Evolutionary conservation across 2,329 filamentous ascomycete species (phyloP).

Genomic region (Trichoderma guizhouense): DNA sequence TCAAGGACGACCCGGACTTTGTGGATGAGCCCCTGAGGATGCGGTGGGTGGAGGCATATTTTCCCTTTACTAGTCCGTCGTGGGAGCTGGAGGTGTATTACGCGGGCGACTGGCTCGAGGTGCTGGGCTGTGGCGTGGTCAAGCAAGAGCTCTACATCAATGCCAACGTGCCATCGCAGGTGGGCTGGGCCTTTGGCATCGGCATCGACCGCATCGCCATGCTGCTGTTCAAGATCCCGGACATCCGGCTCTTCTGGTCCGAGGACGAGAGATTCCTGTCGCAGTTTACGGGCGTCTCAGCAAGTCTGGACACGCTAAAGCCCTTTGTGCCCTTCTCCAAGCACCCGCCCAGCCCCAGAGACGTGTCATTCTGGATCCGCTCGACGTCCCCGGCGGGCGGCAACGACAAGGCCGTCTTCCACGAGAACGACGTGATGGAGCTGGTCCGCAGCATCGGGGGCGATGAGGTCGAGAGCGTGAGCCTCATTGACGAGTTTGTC

Average conservation of each 20-base stretch:
- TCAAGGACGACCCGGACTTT: conserved; percentile 47
- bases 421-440: conserved; percentile 98
- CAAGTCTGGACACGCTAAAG: conserved; percentile 45
- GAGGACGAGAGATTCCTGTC: conserved; percentile 76
- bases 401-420: conserved; percentile 53
- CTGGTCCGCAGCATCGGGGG: conserved; percentile 79
- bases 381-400: conserved; percentile 46
- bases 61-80: conserved; percentile 92
- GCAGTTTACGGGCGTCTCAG: conserved; percentile 70
- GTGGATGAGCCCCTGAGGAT: conserved; percentile 73
- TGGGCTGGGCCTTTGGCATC: conserved; percentile 95
- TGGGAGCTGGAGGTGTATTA: conserved; percentile 97
- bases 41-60: conserved; percentile 95
- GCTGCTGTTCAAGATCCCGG: conserved; percentile 92
- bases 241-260: conserved; percentile 97
- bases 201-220: conserved; percentile 95
- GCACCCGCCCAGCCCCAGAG: conserved; percentile 83
- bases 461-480: conserved; percentile 83
- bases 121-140: conserved; percentile 88
- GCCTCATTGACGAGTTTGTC: conserved; percentile 77
- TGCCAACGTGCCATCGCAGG: conserved; percentile 68
- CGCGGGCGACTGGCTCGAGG: conserved; percentile 91
- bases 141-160: conserved; percentile 77
- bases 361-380: conserved; percentile 87
- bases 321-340: conserved; percentile 87